Evolutionary conservation across 257 asterid species (phyloP), one percentile per base, ranked within the genome.

Genomic region (Prunella vulgaris): DNA sequence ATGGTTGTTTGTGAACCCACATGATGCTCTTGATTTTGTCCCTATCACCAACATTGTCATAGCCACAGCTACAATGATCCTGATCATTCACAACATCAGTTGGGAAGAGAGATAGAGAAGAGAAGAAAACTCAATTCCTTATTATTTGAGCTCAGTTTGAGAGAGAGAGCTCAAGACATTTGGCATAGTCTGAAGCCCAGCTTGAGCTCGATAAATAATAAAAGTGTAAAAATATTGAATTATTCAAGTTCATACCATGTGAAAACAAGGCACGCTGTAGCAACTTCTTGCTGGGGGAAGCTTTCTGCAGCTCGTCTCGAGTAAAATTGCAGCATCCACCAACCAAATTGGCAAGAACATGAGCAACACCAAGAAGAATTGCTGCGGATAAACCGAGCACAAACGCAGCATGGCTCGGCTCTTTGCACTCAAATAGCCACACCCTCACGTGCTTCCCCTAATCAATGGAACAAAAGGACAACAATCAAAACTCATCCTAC

Each of bases 361-460:
- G 98, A 44, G 96, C 94, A 56, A 80, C 32, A 4, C 81, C 69
- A 4, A 89, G 85, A 49, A 92, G 84, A 18, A 75, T 57, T 5
- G 85, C 84, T 17, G 98, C 98, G 6, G 87, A 84, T 28, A 84
- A 60, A n/a, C 96, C 99, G 1, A 88, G 68, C 38, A 90, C 74
- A 52, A 70, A 93, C 0, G 99, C 99, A 5, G 84, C 86, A 48
- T 90, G 97, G 68, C 97, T 93, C 28, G 94, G 95, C 75, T 86
- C 84, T 74, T 93, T 90, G 35, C 99, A 93, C 80, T 93, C 99
- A 51, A 90, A 84, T 69, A 93, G 63, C 93, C 90, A 87, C 42
- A 93, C 58, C 77, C 82, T 80, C 71, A 93, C 10, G 66, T 93
- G 97, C 73, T 90, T 93, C 68, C 74, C 92, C 96, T 93, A 13